Evolutionary conservation across 1,284 basidiomycete genomes (phyloP), one percentile per base, ranked within the genome.

Genomic region (Papiliotrema terrestris): DNA sequence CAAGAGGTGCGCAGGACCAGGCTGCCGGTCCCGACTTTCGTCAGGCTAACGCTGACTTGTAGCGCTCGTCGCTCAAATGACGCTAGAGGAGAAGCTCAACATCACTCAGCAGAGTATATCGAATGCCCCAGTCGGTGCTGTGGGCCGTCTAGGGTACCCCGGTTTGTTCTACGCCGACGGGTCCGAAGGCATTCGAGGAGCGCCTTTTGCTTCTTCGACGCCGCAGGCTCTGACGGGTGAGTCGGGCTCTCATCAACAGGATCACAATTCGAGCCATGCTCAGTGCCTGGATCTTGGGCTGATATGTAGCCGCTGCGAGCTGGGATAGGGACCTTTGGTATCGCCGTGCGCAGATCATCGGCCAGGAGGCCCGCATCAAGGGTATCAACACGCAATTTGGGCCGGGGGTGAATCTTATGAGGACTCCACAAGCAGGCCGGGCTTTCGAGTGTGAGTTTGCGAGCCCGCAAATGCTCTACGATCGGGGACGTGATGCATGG

Each of bases 51-150:
- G 47, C 6, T 15, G 2, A 5, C 19, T 8, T 36, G 45, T 19
- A 54, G 59, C 39, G 32, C 41, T 59, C 39, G 59, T 64, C 37
- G 46, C 49, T 11, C 57, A 61, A 36, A 64, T 64, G 59, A 59
- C 62, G 6, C 37, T 54, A 25, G 53, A 59, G 39, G 62, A 64
- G 41, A 64, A 64, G 52, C 57, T 64, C 36, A 63, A 55, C 45
- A 54, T 55, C 42, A 59, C 57, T 15, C 57, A 59, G 50, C 57
- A 59, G 29, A 49, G 35, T 32, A 51, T 49, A 36, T 32, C 44
- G 15, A 45, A 44, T 23, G 54, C 51, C 13, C 49, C 49, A 17
- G 57, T 59, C 14, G 57, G 57, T 25, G 51, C 49, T 8, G 41
- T 59, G n/a, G 26, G 25, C 15, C 54, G 57, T 23, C 44, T 59